These are phyloP conservation scores for Ailanthus altissimus DNA, from an alignment of 345 rosid species.

Conservation along the genomic window DNA sequence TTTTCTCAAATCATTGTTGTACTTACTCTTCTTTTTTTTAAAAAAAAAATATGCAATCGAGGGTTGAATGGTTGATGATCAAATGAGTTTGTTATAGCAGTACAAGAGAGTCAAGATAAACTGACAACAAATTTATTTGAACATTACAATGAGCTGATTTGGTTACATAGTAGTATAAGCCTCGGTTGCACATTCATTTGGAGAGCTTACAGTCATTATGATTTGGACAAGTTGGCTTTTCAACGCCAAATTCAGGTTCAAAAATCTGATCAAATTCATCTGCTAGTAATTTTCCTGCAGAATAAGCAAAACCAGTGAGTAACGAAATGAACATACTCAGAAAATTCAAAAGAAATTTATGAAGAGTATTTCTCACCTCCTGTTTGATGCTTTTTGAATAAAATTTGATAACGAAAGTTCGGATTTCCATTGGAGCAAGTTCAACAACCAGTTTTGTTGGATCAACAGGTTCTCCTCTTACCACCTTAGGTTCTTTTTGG, in stretches of 20 bases:
- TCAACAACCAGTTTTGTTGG: conserved; percentile 45
- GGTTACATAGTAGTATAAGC: no score
- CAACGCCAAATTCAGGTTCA: background rate
- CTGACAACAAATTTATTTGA: background rate
- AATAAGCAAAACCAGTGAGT: background rate
- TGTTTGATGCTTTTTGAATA: background rate
- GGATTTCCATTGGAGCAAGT: conserved; percentile 72
- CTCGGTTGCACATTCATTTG: background rate
- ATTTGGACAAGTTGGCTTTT: background rate
- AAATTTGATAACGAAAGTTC: conserved; percentile 49
- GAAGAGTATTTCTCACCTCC: background rate
- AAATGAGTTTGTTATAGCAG: background rate
- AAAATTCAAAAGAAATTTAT: background rate
- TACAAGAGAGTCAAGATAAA: background rate
- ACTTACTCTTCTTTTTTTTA: no score
- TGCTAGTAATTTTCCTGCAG: background rate
- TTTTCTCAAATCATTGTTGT: background rate
- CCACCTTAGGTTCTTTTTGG: conserved; percentile 21
- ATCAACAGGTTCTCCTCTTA: conserved; percentile 55
- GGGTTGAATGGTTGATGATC: background rate
- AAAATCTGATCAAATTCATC: background rate
- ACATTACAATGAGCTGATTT: background rate
- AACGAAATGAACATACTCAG: background rate
- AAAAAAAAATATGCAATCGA: background rate
- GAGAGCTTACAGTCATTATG: background rate